Conservation (phyloP, 805 yeast species). For the Zygotorulaspora florentina region DNA sequence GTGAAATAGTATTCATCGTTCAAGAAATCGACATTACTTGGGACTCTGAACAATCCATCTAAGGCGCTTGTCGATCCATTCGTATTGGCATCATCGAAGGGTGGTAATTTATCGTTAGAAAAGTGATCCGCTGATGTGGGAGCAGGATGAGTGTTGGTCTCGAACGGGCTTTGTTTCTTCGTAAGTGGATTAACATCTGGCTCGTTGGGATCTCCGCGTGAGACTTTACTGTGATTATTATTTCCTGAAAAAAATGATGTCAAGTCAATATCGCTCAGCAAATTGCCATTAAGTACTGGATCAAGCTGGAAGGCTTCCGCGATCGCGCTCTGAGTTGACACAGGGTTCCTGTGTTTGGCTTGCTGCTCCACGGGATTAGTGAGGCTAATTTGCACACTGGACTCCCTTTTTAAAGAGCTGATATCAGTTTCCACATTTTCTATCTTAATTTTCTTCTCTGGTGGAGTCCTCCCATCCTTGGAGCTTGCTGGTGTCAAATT, state of each 20-base stretch:
- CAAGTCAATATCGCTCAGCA: slow-evolving; percentile 23
- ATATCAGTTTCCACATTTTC: slow-evolving; percentile 9
- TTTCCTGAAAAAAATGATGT: slow-evolving; percentile 17
- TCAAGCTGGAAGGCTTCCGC: slow-evolving; percentile 33
- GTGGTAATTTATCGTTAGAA: background rate
- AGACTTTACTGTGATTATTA: slow-evolving; percentile 3
- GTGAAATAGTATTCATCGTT: slow-evolving; percentile 20
- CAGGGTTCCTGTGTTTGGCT: slow-evolving; percentile 3
- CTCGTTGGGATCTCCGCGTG: background rate
- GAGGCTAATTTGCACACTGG: background rate
- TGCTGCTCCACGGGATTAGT: background rate
- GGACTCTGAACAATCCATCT: slow-evolving; percentile 26
- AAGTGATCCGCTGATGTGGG: background rate
- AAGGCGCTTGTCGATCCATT: slow-evolving; percentile 3
- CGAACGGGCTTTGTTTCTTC: background rate
- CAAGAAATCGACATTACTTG: slow-evolving; percentile 26
- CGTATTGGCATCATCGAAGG: background rate
- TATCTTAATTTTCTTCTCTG: slow-evolving; percentile 15
- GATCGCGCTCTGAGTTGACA: slow-evolving; percentile 22
- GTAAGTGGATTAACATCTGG: background rate
- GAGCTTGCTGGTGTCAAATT: slow-evolving; percentile 12
- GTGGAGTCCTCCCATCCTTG: slow-evolving; percentile 11
- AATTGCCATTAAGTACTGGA: slow-evolving; percentile 30
- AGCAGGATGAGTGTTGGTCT: background rate
- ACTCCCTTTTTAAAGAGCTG: background rate